Conservation (phyloP, 768 basidiomycete species). For the Collybia sp. region DNA sequence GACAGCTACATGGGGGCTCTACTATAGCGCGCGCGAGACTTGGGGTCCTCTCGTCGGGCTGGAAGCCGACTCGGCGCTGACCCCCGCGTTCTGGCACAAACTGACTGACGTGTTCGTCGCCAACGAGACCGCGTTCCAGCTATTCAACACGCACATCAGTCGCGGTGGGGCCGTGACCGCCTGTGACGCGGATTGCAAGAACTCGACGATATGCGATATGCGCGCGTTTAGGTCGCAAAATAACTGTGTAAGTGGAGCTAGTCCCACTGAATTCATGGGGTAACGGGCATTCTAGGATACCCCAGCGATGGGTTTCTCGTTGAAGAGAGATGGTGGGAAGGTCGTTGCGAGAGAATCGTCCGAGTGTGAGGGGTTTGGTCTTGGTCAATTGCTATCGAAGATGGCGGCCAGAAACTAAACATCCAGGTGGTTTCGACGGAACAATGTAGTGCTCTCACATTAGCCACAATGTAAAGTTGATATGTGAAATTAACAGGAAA, state of each 20-base stretch:
- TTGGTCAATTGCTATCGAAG: no score
- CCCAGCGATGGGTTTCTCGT: not conserved
- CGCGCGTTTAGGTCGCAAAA: constrained; percentile 36
- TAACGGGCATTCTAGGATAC: not conserved
- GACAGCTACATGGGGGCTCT: constrained; percentile 45
- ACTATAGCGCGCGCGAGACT: constrained; percentile 51
- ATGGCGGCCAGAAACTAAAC: no score
- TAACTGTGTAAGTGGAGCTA: constrained; percentile 31
- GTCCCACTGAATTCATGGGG: not conserved
- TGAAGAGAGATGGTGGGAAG: constrained; percentile 3
- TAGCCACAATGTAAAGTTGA: no score
- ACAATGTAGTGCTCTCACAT: no score
- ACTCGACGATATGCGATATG: constrained; percentile 36
- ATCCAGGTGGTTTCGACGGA: no score
- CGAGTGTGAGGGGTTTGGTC: no score
- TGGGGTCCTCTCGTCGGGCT: constrained; percentile 44
- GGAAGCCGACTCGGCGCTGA: constrained; percentile 31
- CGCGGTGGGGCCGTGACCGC: constrained; percentile 29
- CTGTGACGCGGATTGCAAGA: constrained; percentile 34
- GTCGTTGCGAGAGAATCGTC: no score
- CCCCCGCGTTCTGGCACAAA: constrained; percentile 55
- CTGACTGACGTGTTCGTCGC: constrained; percentile 48
- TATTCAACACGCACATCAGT: constrained; percentile 40
- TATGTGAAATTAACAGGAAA: no score
- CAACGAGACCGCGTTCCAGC: constrained; percentile 39